A percentile compares a stretch with the other conserved stretches of the same genome.
Conservation (phyloP, 495 filamentous ascomycete species). For the Neurospora sp. region DNA sequence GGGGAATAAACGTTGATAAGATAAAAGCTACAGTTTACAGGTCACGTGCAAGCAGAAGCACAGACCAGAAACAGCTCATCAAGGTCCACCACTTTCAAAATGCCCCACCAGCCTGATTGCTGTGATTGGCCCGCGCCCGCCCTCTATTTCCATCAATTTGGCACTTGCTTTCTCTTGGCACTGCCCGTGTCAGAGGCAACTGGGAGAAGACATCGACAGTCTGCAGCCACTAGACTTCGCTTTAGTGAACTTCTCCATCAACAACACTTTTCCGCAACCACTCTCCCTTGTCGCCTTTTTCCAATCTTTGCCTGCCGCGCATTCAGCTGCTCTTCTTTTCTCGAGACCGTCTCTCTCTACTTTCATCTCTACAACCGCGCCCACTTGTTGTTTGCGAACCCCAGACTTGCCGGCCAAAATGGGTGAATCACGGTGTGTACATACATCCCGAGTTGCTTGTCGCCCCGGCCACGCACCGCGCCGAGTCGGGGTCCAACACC, state of each 20-base stretch:
- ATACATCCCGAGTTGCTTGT: not conserved
- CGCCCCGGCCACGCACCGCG: not conserved
- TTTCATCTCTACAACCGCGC: not conserved
- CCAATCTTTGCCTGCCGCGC: constrained; percentile 10
- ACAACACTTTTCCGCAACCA: not conserved
- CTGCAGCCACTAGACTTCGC: not conserved
- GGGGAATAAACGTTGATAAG: not conserved
- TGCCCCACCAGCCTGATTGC: not conserved
- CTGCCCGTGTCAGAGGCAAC: not conserved
- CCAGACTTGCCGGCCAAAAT: constrained; percentile 20
- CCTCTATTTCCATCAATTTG: not conserved
- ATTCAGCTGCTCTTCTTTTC: not conserved
- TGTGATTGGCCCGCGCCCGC: not conserved
- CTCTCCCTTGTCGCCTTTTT: not conserved
- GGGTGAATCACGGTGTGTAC: constrained; percentile 30
- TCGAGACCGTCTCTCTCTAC: not conserved
- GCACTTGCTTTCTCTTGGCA: not conserved
- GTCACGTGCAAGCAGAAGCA: not conserved
- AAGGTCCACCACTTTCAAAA: not conserved
- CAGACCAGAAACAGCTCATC: not conserved
- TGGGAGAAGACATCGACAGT: not conserved
- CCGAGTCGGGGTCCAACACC: not conserved
- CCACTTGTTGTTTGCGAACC: constrained; percentile 1
- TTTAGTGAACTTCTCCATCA: not conserved
- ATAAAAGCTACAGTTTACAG: not conserved